phyloP scores from a whole-genome alignment of 768 basidiomycete species.

The Trametes punicea region DNA sequence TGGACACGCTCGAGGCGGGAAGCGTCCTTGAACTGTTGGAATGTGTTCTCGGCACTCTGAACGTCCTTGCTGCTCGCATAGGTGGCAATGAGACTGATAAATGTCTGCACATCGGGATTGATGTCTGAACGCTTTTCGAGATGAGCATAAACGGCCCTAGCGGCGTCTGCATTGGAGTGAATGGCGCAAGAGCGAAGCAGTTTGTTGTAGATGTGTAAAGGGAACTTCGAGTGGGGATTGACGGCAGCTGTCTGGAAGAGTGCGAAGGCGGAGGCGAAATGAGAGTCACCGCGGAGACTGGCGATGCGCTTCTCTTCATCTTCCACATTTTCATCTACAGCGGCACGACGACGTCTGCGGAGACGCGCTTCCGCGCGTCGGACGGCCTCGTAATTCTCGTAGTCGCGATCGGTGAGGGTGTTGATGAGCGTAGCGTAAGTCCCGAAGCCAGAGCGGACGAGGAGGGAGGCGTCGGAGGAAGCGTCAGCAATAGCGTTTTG shows the following conservation, averaged over 20 bases:
- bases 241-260: slow-evolving; percentile 63
- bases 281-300: slow-evolving; percentile 57
- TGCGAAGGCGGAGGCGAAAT: slow-evolving; percentile 65
- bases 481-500: slow-evolving; percentile 1
- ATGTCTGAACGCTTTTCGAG: slow-evolving; percentile 44
- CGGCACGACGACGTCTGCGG: slow-evolving; percentile 12
- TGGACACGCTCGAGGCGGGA: slow-evolving; percentile 37
- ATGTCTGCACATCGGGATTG: slow-evolving; percentile 38
- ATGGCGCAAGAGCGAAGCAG: slow-evolving; percentile 63
- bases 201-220: slow-evolving; percentile 40
- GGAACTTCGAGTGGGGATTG: slow-evolving; percentile 34
- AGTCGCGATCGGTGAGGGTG: slow-evolving; percentile 65
- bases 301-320: slow-evolving; percentile 37
- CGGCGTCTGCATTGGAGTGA: slow-evolving; percentile 54
- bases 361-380: slow-evolving; percentile 37
- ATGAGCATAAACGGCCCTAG: slow-evolving; percentile 62
- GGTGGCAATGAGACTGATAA: slow-evolving; percentile 53
- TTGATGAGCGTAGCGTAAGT: slow-evolving; percentile 66
- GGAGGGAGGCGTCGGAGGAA: slow-evolving; percentile 11
- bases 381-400: slow-evolving; percentile 54
- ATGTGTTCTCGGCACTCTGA: slow-evolving; percentile 53
- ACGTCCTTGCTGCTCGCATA: slow-evolving; percentile 54
- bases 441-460: slow-evolving; percentile 24
- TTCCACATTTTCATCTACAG: not conserved
- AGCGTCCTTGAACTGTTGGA: slow-evolving; percentile 53